Percentiles rank a stretch among this genome's conserved stretches.
Evolutionary conservation across 441 rosid genomes (phyloP).

Genomic region (Hypseocharis bilobata): DNA sequence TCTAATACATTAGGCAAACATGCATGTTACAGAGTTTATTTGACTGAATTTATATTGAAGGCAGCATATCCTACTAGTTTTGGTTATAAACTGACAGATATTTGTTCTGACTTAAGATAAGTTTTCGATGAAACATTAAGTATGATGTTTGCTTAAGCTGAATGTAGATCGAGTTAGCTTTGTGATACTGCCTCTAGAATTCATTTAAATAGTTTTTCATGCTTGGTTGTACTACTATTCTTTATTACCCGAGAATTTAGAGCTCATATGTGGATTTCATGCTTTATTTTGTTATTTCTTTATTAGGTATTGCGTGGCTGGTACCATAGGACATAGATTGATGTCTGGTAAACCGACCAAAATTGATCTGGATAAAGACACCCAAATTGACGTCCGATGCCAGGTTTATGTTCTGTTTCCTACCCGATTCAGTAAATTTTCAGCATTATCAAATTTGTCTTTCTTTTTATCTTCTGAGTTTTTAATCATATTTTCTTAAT

Average conservation of each 20-base stretch:
- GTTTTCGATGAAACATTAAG: background rate
- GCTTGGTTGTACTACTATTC: background rate
- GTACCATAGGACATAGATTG: constrained; percentile 77
- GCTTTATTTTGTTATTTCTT: background rate
- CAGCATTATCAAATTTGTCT: no score
- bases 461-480: no score
- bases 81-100: background rate
- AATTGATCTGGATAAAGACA: constrained; percentile 70
- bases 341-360: constrained; percentile 82
- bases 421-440: background rate
- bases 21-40: background rate
- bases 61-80: background rate
- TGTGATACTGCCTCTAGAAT: background rate
- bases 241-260: constrained; percentile 4
- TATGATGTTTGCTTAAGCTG: background rate
- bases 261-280: background rate
- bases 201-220: background rate
- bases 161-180: background rate
- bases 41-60: background rate
- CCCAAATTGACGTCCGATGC: constrained; percentile 75
- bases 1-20: no score
- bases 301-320: constrained; percentile 76
- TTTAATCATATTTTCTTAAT: background rate
- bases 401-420: constrained; percentile 41
- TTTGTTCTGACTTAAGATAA: background rate